Evolutionary conservation across 164 flowering plant species (phyloP).

Genomic region (Magnolia sinica): DNA sequence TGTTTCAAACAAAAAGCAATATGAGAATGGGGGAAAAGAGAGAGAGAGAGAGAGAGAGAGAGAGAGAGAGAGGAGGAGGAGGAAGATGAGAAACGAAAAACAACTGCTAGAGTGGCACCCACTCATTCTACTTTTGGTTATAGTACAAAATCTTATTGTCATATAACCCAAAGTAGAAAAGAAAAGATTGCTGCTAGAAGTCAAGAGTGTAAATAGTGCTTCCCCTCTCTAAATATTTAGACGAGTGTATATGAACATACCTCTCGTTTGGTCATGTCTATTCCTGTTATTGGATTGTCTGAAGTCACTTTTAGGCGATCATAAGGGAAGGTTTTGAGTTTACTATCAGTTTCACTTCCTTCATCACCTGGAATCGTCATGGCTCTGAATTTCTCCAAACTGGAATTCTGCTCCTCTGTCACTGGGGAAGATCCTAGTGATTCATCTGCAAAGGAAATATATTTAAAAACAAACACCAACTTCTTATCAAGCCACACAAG

Average conservation of each 20-base stretch:
- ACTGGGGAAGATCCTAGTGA: constrained; percentile 8
- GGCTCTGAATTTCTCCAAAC: constrained; percentile 5
- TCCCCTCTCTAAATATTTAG: not conserved
- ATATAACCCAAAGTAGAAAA: not conserved
- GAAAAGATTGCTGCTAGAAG: not conserved
- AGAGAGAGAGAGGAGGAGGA: no score
- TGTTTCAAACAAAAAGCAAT: not conserved
- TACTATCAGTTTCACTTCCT: constrained; percentile 15
- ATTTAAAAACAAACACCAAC: not conserved
- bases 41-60: no score
- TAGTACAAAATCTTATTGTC: not conserved
- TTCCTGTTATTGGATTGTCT: constrained; percentile 39
- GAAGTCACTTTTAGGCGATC: constrained; percentile 48
- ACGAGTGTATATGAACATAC: constrained; percentile 23
- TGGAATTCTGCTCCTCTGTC: constrained; percentile 5
- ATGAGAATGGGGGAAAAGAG: not conserved
- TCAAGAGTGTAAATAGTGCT: not conserved
- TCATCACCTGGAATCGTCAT: constrained; percentile 1
- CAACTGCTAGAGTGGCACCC: not conserved
- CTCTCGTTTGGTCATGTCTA: constrained; percentile 73
- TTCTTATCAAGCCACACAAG: not conserved
- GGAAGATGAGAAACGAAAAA: no score
- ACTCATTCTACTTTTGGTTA: not conserved
- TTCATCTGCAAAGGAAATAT: constrained; percentile 9
- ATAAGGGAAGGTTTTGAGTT: constrained; percentile 36